phyloP scores from a whole-genome alignment of 2,329 filamentous ascomycete species.

The Trichoderma oligosporum region DNA sequence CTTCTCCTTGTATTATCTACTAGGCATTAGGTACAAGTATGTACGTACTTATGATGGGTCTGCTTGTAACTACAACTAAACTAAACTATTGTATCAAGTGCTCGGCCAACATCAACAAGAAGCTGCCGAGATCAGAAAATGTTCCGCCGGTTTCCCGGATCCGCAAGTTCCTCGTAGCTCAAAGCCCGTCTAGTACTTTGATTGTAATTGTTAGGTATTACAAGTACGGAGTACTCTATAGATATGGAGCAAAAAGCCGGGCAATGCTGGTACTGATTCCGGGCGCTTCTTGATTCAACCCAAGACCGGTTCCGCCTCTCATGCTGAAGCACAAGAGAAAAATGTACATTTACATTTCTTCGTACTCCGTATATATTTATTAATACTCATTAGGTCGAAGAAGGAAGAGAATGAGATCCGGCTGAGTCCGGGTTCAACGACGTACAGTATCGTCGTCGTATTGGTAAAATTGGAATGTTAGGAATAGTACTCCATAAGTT shows the following conservation, averaged over 20 bases:
- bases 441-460: too few species aligned
- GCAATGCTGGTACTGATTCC: constrained; percentile 10
- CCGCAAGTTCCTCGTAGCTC: constrained; percentile 3
- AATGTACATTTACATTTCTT: too few species aligned
- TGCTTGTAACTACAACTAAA: too few species aligned
- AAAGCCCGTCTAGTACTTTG: neutral
- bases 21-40: too few species aligned
- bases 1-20: too few species aligned
- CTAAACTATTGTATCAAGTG: too few species aligned
- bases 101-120: constrained; percentile 1
- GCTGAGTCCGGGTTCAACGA: constrained; percentile 12
- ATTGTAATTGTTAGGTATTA: too few species aligned
- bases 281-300: neutral
- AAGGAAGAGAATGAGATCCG: constrained; percentile 1
- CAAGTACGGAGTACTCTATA: too few species aligned
- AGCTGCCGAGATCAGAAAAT: constrained; percentile 8
- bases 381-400: neutral
- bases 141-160: constrained; percentile 11
- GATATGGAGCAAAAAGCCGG: neutral
- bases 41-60: too few species aligned
- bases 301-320: constrained; percentile 7
- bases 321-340: too few species aligned
- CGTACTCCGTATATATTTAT: too few species aligned
- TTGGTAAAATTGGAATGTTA: constrained; percentile 9
- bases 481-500: neutral